Base-by-base conservation (phyloP, 768 basidiomycete genomes). In the Russula dissimulans region DNA sequence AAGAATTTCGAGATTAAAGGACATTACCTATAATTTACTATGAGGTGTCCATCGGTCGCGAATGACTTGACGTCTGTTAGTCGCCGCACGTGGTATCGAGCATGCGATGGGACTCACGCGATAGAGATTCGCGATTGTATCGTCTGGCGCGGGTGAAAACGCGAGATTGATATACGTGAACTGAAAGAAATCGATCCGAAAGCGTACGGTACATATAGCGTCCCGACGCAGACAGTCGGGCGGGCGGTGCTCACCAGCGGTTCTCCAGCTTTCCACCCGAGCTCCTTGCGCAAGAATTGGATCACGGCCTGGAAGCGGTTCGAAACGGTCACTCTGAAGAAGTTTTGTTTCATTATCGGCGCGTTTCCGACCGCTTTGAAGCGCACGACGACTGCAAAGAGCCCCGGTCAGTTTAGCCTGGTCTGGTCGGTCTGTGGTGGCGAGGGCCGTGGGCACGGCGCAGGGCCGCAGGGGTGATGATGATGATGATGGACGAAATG, bases 281-380 rank as follows among this genome's bases (percentile, higher is more conserved):
- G 73, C 70, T 97, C 93, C 68, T 84, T 91, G 64, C 95, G 75
- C 72, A 98, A 70, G 71, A 98, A 97, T 68, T 91, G 86, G 44
- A 95, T 93, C 57, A 98, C 95, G 8, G 92, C 90, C 71, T 97
- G 93, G 68, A 97, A 99, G 56, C 89, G 81, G 71, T 97, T 94
- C 43, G 88, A 86, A 12, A 94, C 89, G 0, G 94, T 93, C 69
- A 97, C 95, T 78, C 95, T 95, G 83, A 93, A 97, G 67, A 95
- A 90, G 76, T 95, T 97, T 75, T 95, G 91, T 75, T 89, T 95
- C 95, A 99, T 97, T 68, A 99, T 94, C 0, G 95, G 95, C 1
- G 95, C 95, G 67, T 95, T 95, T 48, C 95, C 95, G 10, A 97
- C 90, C 2, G 95, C 94, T 71, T 95, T 95, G 82, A 99, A 99